phyloP scores from a whole-genome alignment of 2,329 filamentous ascomycete species.

The Teratosphaeriaceae sp. region DNA sequence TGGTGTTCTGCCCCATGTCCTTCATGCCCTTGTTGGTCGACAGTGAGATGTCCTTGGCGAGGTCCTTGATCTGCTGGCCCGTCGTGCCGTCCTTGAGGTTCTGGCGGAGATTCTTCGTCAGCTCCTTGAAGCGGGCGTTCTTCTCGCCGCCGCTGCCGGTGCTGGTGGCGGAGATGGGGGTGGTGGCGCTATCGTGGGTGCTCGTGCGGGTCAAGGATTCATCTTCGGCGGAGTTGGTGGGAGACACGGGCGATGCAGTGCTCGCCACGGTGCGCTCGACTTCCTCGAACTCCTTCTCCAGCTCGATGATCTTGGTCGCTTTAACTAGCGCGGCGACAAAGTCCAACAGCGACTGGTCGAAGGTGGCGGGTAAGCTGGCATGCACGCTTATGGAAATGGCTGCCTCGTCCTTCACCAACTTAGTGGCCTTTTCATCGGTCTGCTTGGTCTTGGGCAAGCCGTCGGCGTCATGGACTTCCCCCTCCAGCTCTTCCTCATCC shows the following conservation, averaged over 20 bases:
- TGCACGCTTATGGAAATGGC: constrained; percentile 44
- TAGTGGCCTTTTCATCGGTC: constrained; percentile 34
- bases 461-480: constrained; percentile 36
- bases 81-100: constrained; percentile 21
- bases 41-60: constrained; percentile 20
- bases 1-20: background rate
- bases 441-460: constrained; percentile 39
- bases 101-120: constrained; percentile 22
- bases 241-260: constrained; percentile 6
- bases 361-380: constrained; percentile 42
- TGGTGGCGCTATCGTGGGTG: constrained; percentile 1
- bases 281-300: constrained; percentile 41
- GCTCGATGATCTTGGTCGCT: constrained; percentile 50
- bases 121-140: constrained; percentile 16
- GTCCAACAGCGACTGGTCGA: constrained; percentile 47
- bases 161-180: constrained; percentile 11
- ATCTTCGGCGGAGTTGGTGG: constrained; percentile 2
- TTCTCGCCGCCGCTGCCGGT: no score
- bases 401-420: constrained; percentile 41
- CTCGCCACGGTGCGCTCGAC: constrained; percentile 6
- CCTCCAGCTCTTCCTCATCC: constrained; percentile 29
- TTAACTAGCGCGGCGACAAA: constrained; percentile 52
- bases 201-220: background rate
- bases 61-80: constrained; percentile 20
- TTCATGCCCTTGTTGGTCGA: constrained; percentile 1